Conservation (phyloP, 129 eudicot genomes). For the Chrysanthemum lavandulifolium region DNA sequence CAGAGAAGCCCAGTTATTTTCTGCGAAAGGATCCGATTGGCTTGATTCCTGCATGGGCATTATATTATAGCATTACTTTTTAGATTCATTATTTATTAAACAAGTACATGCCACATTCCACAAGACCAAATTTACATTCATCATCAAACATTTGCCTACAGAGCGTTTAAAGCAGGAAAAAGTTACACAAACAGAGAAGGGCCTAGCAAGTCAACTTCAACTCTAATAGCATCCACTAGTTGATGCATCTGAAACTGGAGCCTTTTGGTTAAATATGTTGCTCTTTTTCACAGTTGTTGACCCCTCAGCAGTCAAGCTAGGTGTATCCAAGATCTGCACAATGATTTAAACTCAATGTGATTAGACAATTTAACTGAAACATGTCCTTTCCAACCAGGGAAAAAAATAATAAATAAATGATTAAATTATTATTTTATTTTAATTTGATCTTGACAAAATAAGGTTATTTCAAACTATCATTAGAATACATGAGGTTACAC, state of each 20-base stretch:
- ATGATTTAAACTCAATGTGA: neutral
- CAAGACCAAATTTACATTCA: conserved; percentile 20
- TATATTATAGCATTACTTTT: too few relatives aligned
- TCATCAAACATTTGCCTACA: conserved; percentile 8
- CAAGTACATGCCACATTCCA: conserved; percentile 10
- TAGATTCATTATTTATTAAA: too few relatives aligned
- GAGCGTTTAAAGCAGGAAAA: neutral
- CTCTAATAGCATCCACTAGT: conserved; percentile 72
- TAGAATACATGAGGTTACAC: too few relatives aligned
- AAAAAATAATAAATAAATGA: too few relatives aligned
- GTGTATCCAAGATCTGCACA: conserved; percentile 87
- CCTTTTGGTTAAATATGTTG: conserved; percentile 86
- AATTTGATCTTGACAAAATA: too few relatives aligned
- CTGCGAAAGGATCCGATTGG: too few relatives aligned
- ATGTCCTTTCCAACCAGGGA: neutral
- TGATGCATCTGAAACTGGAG: conserved; percentile 65
- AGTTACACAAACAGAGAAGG: neutral
- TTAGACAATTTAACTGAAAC: neutral
- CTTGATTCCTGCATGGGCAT: too few relatives aligned
- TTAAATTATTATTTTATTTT: too few relatives aligned
- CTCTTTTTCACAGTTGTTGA: conserved; percentile 63
- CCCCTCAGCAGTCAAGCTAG: conserved; percentile 83
- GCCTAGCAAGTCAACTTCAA: conserved; percentile 13
- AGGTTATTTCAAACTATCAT: too few relatives aligned
- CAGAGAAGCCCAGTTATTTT: too few relatives aligned